Evolutionary conservation across 495 filamentous ascomycete genomes (phyloP), one percentile per base, ranked within the genome.

Genomic region (Penicillium cosmopolitanum): DNA sequence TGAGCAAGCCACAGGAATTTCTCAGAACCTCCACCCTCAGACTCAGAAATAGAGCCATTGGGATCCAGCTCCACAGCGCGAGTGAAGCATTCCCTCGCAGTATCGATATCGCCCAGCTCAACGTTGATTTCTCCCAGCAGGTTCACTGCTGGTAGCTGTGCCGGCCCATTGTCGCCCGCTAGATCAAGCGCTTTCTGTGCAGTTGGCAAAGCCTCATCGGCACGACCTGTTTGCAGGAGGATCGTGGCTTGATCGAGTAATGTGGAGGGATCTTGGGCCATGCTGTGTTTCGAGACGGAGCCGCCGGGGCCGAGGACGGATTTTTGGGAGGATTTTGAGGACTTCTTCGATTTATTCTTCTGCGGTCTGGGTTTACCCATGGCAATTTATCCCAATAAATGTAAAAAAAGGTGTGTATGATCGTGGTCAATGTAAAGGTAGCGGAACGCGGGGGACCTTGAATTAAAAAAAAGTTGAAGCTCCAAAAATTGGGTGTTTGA

Each of bases 1-100:
- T 99, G 96, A 46, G 96, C 95, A 25, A 98, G 80, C 87, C 92
- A 97, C 2, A 99, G 77, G 69, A 98, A 98, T 73, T 97, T 98
- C 66, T 97, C 95, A 0, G 93, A 85, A 0, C 93, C 96, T 8
- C 90, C 91, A 16, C 91, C 92, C 46, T 85, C 77, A 4, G 80
- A 76, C 53, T 85, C 80, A 3, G 83, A 77, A 53, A 81, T 72
- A 43, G 67, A 71, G 4, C 94, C 94, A 53, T 88, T 83, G 7
- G 86, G 84, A 70, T 98, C 96, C 11, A 90, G 73, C 8, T 82
- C 72, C 31, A 87, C 88, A 0, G 95, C 92, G 9, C 77, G 73
- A 23, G 84, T 63, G 67, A 96, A 96, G 66, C 83, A 85, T 23
- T 77, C 63, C 50, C 86, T 82, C 42, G 96, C 93, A 3, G 78